Percentiles rank a stretch among this genome's conserved stretches.
phyloP scores from a whole-genome alignment of 2,329 filamentous ascomycete genomes.

The Botryotinia convoluta region DNA sequence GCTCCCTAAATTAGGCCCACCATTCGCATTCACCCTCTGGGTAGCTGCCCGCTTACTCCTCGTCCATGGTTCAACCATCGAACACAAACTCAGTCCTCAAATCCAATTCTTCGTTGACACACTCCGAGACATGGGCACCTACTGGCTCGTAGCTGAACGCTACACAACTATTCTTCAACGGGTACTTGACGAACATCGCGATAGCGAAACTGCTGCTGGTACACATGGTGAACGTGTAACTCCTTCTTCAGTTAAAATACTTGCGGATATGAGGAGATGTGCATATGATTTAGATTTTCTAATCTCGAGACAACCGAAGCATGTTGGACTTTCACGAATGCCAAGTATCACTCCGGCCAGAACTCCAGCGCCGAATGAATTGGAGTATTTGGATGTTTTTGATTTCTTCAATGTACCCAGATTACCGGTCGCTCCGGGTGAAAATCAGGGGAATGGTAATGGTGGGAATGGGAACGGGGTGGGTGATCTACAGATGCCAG shows the following conservation, averaged over 20 bases:
- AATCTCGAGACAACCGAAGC: conserved; percentile 67
- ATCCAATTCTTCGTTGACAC: conserved; percentile 81
- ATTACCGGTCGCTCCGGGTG: conserved; percentile 49
- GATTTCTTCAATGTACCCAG: conserved; percentile 92
- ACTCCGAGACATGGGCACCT: conserved; percentile 73
- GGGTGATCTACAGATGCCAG: conserved; percentile 37
- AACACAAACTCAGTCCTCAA: conserved; percentile 75
- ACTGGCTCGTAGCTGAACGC: conserved; percentile 82
- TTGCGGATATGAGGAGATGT: conserved; percentile 87
- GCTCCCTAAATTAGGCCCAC: conserved; percentile 78
- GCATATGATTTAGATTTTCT: conserved; percentile 89
- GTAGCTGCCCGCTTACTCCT: conserved; percentile 83
- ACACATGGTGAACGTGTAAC: conserved; percentile 69
- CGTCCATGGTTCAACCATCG: conserved; percentile 87
- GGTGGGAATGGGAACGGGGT: conserved; percentile 30
- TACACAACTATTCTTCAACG: conserved; percentile 78
- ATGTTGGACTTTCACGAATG: conserved; percentile 43
- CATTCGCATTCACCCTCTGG: conserved; percentile 91
- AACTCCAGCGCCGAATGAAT: conserved; percentile 74
- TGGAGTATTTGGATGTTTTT: conserved; percentile 90
- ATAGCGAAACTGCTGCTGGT: conserved; percentile 62
- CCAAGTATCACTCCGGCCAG: conserved; percentile 58
- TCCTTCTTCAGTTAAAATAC: conserved; percentile 78
- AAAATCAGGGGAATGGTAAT: conserved; percentile 20
- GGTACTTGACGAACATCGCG: conserved; percentile 81